These are phyloP conservation scores for Plasmodium sp. DNA, from an alignment of 169 alveolate genomes.

Conservation along the genomic window DNA sequence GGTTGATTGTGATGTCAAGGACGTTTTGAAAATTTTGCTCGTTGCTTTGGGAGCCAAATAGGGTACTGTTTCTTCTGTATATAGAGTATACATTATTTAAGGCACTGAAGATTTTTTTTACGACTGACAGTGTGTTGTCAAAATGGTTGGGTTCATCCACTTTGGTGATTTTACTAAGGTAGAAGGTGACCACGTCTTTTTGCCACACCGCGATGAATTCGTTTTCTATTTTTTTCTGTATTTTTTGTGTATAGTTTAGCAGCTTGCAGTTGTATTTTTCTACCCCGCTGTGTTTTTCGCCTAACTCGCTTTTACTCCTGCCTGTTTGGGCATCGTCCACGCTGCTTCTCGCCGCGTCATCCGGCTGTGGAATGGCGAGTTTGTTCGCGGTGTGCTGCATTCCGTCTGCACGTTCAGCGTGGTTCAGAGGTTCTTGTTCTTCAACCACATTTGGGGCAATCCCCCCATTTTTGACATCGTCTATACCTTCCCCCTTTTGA, in stretches of 20 bases:
- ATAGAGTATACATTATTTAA: constrained; percentile 40
- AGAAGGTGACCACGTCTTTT: constrained; percentile 63
- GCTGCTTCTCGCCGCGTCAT: background rate
- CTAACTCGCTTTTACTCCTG: background rate
- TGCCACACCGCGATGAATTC: constrained; percentile 67
- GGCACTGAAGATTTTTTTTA: constrained; percentile 53
- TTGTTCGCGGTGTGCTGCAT: background rate
- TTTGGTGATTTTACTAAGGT: constrained; percentile 31
- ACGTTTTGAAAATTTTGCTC: constrained; percentile 67
- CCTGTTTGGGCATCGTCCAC: background rate
- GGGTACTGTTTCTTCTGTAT: constrained; percentile 15
- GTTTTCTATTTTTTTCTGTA: constrained; percentile 53
- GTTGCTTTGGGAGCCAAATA: background rate
- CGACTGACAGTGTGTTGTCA: constrained; percentile 19
- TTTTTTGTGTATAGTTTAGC: constrained; percentile 28
- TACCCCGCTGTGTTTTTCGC: background rate
- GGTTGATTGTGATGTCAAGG: constrained; percentile 70
- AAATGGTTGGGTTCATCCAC: constrained; percentile 15
- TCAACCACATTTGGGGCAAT: background rate
- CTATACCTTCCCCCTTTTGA: background rate
- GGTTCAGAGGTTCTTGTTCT: background rate
- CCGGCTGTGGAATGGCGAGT: background rate
- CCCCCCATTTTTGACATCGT: background rate
- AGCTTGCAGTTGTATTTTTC: constrained; percentile 64
- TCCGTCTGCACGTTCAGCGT: background rate